A percentile compares a stretch with the other conserved stretches of the same genome.
These are phyloP conservation scores for Curvularia hawaiiensis DNA, from an alignment of 2,329 filamentous ascomycete genomes.

Conservation along the genomic window DNA sequence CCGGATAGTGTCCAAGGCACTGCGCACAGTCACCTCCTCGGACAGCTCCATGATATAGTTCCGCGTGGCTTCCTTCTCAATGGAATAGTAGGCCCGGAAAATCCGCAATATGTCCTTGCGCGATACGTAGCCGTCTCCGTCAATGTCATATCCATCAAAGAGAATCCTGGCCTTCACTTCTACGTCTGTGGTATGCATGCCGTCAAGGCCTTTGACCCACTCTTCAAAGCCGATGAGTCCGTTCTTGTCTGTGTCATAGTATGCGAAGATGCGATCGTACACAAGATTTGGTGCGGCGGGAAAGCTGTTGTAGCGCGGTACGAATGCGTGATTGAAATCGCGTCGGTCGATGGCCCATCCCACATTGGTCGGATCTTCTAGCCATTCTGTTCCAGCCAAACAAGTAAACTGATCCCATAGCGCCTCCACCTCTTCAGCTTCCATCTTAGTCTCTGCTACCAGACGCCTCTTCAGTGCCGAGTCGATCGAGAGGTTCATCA, in stretches of 20 bases:
- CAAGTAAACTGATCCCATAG: slow-evolving; percentile 98
- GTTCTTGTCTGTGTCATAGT: slow-evolving; percentile 91
- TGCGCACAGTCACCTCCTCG: slow-evolving; percentile 71
- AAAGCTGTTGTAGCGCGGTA: slow-evolving; percentile 80
- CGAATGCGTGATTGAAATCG: slow-evolving; percentile 89
- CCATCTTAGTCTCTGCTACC: slow-evolving; percentile 57
- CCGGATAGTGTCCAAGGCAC: slow-evolving; percentile 47
- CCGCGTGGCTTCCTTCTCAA: slow-evolving; percentile 86
- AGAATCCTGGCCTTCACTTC: slow-evolving; percentile 61
- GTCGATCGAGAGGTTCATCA: slow-evolving; percentile 70
- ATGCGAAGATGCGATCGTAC: slow-evolving; percentile 94
- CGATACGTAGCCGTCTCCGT: slow-evolving; percentile 83
- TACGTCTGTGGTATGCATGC: slow-evolving; percentile 56
- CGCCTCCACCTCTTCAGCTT: slow-evolving; percentile 86
- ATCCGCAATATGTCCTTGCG: slow-evolving; percentile 88
- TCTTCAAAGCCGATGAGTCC: slow-evolving; percentile 91
- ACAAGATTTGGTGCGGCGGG: slow-evolving; percentile 85
- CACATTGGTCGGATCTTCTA: slow-evolving; percentile 77
- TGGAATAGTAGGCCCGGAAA: slow-evolving; percentile 88
- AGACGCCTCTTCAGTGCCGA: slow-evolving; percentile 69
- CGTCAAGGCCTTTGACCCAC: slow-evolving; percentile 81
- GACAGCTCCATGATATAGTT: slow-evolving; percentile 80
- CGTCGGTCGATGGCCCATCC: slow-evolving; percentile 86
- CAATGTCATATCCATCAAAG: slow-evolving; percentile 89
- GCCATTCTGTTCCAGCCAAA: slow-evolving; percentile 85